Base-by-base conservation (phyloP, 352 stramenopile genomes). In the Pythium volutum region DNA sequence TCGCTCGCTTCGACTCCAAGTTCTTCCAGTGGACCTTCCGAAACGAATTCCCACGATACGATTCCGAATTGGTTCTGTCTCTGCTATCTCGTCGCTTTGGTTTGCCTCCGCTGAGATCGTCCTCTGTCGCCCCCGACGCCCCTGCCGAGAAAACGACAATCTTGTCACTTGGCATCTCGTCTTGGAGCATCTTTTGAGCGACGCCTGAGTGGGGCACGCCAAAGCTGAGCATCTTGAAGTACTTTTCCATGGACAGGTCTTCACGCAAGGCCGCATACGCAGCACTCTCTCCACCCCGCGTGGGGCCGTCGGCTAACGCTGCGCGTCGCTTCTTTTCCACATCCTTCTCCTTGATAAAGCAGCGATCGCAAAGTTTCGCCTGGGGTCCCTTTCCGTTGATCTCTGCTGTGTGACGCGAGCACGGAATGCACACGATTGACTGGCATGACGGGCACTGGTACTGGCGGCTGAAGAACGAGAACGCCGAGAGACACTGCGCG, bases 161-260 rank as follows among this genome's bases (percentile, higher is more conserved):
- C 42, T 77, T 88, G 31, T 87, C 77, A 4, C 62, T 62, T 31
- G 72, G 63, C 36, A 90, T 79, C 33, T 90, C 75, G 51, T 93
- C 81, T 71, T 91, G 81, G 9, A 76, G 67, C 82, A 94, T 94
- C 64, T 94, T 93, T 56, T 92, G 82, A 31, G 72, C 74, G 7
- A 94, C 76, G 7, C 76, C 82, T 16, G 71, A 87, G 0, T 73
- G 64, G 22, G 81, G 79, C 43, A 94, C 84, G 14, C 84, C 84
- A 47, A 92, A 89, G 10, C 64, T 72, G 26, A 94, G 73, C 84
- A 94, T 92, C 48, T 90, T 92, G 64, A 94, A 92, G 50, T 94
- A 94, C 29, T 92, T 94, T 8, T 81, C 77, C 77, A 92, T 87
- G 18, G 69, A 68, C n/a, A 76, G 69, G 51, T 94, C 79, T 8